Percentiles rank a stretch among this genome's conserved stretches.
Conservation (phyloP, 371 early-diverging fungal species). For the Smittium culicis region DNA sequence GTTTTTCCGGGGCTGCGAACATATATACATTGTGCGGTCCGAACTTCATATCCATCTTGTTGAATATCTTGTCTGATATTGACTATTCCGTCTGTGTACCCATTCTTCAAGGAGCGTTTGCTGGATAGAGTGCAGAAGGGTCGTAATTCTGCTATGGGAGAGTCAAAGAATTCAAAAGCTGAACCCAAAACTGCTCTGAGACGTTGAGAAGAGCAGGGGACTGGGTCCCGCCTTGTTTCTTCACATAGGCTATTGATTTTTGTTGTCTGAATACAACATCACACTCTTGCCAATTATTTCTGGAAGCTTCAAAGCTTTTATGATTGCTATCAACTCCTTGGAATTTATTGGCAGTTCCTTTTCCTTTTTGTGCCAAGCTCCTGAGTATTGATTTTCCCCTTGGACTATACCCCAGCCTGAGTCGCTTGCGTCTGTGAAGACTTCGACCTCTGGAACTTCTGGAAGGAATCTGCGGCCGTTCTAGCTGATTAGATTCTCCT, state of each 20-base stretch:
- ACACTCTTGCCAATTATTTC: background rate
- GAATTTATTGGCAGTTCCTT: background rate
- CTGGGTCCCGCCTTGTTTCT: background rate
- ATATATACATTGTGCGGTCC: background rate
- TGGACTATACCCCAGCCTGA: background rate
- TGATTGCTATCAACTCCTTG: background rate
- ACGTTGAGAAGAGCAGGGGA: background rate
- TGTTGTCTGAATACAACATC: slow-evolving; percentile 1
- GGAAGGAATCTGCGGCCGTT: background rate
- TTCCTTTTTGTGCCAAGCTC: background rate
- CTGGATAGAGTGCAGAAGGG: background rate
- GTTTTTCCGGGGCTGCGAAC: background rate
- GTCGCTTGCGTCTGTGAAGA: background rate
- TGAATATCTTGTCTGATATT: background rate
- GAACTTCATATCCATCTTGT: background rate
- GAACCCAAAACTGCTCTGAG: background rate
- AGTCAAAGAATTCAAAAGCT: background rate
- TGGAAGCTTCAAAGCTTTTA: background rate
- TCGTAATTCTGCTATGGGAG: background rate
- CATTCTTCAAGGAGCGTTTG: background rate
- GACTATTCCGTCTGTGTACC: background rate
- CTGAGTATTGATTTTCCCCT: background rate
- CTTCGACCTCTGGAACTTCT: background rate
- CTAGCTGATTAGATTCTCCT: background rate
- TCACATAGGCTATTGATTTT: background rate